Evolutionary conservation across 192 early-diverging fungal species (phyloP), one percentile per base, ranked within the genome.

Genomic region (Jimgerdemannia lactiflua): DNA sequence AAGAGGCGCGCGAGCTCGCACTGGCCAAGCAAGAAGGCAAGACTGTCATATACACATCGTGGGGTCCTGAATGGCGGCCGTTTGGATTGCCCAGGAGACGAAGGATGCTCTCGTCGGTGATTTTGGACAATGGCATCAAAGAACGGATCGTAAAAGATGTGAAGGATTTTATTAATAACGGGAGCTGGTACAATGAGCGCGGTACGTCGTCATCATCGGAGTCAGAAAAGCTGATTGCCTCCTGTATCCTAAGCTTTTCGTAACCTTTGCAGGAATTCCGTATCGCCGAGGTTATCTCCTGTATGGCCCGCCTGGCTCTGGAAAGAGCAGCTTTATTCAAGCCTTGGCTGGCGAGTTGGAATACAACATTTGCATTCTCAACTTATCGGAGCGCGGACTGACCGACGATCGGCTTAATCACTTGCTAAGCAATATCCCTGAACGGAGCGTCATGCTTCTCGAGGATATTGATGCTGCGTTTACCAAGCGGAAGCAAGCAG

Each of bases 51-150:
- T 98, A 96, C 83, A 96, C 96, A 3, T 93, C 91, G 59, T 97
- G 91, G 85, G 97, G 97, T 0, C 92, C 95, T 4, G 97, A 99
- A 74, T 99, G 97, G 97, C 85, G 96, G 71, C 95, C 95, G 3
- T 98, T 99, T 86, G 97, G 97, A 3, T 85, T 94, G 74, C 97
- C 97, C 9, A 85, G 97, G 63, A 92, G 91, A 80, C 79, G 89
- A n/a, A 80, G 94, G 69, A 77, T 90, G 59, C 74, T 95, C 41
- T 81, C 88, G 41, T 93, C 91, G 49, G 95, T 92, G 6, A 93
- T 92, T 67, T 77, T 98, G 77, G 91, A 93, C 67, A 76, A 83
- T 39, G 91, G 89, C 4, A 79, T 93, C 29, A 87, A 84, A 63
- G 90, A 91, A 75, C 73, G 84, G 20, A 87, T 96, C 40, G 86